These are phyloP conservation scores for Scleroderma citrinum DNA, from an alignment of 768 basidiomycete species.

Conservation along the genomic window DNA sequence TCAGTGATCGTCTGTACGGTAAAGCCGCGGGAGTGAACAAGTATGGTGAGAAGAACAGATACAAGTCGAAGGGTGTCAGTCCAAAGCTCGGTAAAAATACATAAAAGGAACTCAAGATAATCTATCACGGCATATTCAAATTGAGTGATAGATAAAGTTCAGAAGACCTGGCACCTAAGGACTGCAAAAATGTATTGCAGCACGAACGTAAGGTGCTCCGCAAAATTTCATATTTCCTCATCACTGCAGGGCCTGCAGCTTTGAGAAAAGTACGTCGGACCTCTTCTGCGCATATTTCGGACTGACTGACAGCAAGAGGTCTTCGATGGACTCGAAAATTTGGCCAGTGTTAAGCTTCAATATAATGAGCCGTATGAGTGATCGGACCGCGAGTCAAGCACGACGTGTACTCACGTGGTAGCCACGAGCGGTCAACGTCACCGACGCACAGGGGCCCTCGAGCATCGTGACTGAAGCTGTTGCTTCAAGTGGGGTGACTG, in stretches of 20 bases:
- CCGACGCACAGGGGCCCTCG: constrained; percentile 43
- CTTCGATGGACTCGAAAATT: constrained; percentile 55
- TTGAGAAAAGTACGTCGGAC: constrained; percentile 42
- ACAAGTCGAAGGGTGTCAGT: neutral
- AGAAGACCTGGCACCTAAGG: neutral
- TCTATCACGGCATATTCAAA: neutral
- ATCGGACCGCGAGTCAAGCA: neutral
- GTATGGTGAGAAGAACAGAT: neutral
- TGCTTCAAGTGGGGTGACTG: constrained; percentile 41
- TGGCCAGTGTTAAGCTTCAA: constrained; percentile 21
- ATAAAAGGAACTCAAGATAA: neutral
- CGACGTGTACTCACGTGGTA: constrained; percentile 41
- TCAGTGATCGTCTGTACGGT: neutral
- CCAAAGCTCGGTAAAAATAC: neutral
- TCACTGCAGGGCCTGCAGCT: constrained; percentile 39
- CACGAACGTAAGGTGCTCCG: too few species aligned
- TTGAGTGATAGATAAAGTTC: neutral
- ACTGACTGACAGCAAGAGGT: constrained; percentile 49
- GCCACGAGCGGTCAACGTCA: constrained; percentile 48
- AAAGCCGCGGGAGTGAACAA: constrained; percentile 4
- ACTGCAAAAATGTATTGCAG: too few species aligned
- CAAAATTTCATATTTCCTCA: neutral
- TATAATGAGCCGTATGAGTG: constrained; percentile 9
- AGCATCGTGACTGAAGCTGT: constrained; percentile 48
- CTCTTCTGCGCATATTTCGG: constrained; percentile 44